Conservation (phyloP, 805 yeast species). For the Teunomyces panamensis region DNA sequence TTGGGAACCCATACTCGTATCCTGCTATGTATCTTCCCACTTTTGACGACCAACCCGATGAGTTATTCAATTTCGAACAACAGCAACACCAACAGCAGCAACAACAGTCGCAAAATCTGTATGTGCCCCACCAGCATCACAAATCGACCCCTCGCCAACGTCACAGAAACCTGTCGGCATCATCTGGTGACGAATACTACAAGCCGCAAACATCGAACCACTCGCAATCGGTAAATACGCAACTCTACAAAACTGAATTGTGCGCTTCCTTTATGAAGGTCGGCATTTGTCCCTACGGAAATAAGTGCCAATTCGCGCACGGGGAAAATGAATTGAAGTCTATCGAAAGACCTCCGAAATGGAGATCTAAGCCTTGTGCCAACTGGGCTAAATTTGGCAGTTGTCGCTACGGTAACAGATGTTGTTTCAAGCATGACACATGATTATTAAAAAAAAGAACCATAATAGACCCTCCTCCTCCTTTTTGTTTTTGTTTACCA, state of each 20-base stretch:
- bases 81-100: conserved; percentile 11
- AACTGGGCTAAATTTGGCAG: conserved; percentile 81
- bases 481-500: background rate
- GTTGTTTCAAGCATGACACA: conserved; percentile 82
- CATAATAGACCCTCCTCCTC: background rate
- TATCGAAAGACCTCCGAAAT: conserved; percentile 73
- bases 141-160: conserved; percentile 1
- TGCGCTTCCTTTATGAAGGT: conserved; percentile 74
- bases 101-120: background rate
- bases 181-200: conserved; percentile 1
- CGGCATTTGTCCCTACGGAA: conserved; percentile 78
- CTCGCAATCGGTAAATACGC: conserved; percentile 45
- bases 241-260: conserved; percentile 84
- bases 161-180: background rate
- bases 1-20: conserved; percentile 14
- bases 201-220: background rate
- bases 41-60: conserved; percentile 13
- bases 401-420: conserved; percentile 86
- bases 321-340: conserved; percentile 73
- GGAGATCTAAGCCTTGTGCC: conserved; percentile 88
- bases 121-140: conserved; percentile 8
- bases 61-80: conserved; percentile 19
- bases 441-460: background rate
- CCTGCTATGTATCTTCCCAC: background rate
- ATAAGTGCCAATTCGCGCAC: conserved; percentile 93